Conservation (phyloP, 768 basidiomycete genomes). For the Boletellus ananas region DNA sequence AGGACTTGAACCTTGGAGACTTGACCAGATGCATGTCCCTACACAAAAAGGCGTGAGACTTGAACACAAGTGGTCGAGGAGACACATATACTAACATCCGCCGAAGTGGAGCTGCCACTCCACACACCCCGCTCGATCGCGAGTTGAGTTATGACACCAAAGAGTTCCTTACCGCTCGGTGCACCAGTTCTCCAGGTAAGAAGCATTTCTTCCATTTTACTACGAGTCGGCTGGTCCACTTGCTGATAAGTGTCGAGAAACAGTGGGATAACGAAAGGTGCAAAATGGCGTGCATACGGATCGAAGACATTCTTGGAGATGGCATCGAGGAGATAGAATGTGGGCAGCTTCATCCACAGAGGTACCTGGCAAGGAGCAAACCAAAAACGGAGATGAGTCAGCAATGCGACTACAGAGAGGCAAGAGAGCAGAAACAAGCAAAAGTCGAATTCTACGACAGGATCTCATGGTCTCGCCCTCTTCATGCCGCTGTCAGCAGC, state of each 20-base stretch:
- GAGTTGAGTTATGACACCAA: conserved; percentile 74
- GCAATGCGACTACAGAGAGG: conserved; percentile 34
- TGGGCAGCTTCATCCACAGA: conserved; percentile 85
- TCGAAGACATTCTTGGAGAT: conserved; percentile 95
- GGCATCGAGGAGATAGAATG: conserved; percentile 93
- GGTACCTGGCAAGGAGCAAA: conserved; percentile 59
- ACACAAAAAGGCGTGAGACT: conserved; percentile 18
- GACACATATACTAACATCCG: conserved; percentile 35
- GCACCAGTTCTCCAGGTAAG: conserved; percentile 91
- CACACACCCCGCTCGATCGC: conserved; percentile 84
- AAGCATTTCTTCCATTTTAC: conserved; percentile 98
- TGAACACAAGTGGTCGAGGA: neutral
- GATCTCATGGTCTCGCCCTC: conserved; percentile 36
- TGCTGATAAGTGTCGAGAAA: conserved; percentile 86
- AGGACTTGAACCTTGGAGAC: conserved; percentile 78
- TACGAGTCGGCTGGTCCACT: conserved; percentile 79
- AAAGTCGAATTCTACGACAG: conserved; percentile 21
- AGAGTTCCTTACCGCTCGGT: conserved; percentile 76
- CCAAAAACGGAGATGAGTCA: conserved; percentile 57
- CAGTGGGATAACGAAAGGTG: conserved; percentile 73
- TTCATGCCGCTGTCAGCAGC: conserved; percentile 32
- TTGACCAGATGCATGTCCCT: conserved; percentile 39
- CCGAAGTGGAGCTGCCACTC: conserved; percentile 48
- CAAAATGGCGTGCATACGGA: conserved; percentile 86
- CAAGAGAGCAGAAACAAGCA: conserved; percentile 31